phyloP scores from a whole-genome alignment of 305 asterid species.

The Ilex paraguariensis region DNA sequence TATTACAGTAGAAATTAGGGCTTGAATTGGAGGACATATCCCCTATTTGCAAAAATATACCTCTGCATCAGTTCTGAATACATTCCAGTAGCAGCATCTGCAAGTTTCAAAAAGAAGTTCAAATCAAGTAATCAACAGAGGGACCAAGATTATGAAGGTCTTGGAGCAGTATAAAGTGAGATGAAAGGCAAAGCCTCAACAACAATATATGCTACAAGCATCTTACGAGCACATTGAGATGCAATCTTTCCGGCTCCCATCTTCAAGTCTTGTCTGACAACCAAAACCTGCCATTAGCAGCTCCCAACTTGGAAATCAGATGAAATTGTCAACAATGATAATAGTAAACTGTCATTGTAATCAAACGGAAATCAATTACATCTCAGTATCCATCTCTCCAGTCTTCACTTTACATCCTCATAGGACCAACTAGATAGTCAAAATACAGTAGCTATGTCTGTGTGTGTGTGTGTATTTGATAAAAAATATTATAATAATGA shows the following conservation, averaged over 20 bases:
- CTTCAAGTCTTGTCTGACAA: slow-evolving; percentile 89
- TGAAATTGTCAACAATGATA: neutral
- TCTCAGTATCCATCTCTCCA: too few species aligned
- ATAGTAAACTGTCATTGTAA: neutral
- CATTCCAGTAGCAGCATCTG: slow-evolving; percentile 97
- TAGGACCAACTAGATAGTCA: too few species aligned
- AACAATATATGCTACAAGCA: slow-evolving; percentile 17
- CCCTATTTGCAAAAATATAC: slow-evolving; percentile 21
- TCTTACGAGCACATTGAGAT: slow-evolving; percentile 98
- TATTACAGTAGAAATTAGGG: too few species aligned
- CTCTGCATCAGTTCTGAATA: slow-evolving; percentile 88
- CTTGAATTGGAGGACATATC: too few species aligned
- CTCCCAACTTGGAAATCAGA: slow-evolving; percentile 9
- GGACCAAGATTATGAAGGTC: neutral
- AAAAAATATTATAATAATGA: too few species aligned
- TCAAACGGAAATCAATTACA: too few species aligned
- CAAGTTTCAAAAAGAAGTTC: slow-evolving; percentile 7
- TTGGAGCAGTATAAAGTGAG: neutral
- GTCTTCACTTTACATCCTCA: too few species aligned
- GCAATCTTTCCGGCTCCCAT: slow-evolving; percentile 95
- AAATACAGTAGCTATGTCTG: too few species aligned
- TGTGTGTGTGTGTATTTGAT: too few species aligned
- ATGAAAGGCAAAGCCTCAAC: too few species aligned
- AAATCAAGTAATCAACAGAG: neutral
- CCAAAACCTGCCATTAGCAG: slow-evolving; percentile 55